These are phyloP conservation scores for Neopestalotiopsis clavispora DNA, from an alignment of 2,329 filamentous ascomycete species.

Conservation along the genomic window DNA sequence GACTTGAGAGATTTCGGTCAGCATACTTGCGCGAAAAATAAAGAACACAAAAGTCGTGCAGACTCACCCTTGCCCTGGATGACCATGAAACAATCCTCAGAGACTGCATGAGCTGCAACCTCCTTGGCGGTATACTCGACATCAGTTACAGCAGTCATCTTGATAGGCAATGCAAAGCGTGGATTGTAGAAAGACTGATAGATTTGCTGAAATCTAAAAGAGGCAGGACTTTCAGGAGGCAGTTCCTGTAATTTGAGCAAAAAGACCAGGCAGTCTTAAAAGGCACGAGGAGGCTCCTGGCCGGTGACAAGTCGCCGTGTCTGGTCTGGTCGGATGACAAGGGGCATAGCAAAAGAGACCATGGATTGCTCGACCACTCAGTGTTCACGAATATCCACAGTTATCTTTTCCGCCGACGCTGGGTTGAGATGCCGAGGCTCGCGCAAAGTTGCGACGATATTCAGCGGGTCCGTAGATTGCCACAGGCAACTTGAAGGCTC, in stretches of 20 bases:
- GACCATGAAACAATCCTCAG: conserved; percentile 56
- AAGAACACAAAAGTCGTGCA: neutral
- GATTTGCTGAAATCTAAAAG: neutral
- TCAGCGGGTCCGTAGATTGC: conserved; percentile 14
- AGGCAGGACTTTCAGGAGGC: neutral
- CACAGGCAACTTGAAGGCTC: conserved; percentile 1
- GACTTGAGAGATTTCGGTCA: conserved; percentile 41
- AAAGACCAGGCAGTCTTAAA: conserved; percentile 9
- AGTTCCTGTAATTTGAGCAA: neutral
- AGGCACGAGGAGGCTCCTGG: neutral
- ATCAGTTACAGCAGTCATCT: conserved; percentile 25
- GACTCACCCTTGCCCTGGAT: conserved; percentile 58
- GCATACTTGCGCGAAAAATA: neutral
- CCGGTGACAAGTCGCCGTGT: neutral
- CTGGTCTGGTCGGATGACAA: neutral
- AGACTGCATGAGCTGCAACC: conserved; percentile 54
- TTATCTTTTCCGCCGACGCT: conserved; percentile 1
- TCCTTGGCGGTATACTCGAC: conserved; percentile 42
- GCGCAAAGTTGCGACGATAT: neutral
- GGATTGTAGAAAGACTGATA: neutral
- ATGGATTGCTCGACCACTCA: neutral
- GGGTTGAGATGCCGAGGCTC: conserved; percentile 13
- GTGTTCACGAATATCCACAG: conserved; percentile 7
- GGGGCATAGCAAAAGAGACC: neutral
- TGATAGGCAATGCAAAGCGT: neutral